Percentiles rank a stretch among this genome's conserved stretches.
These are phyloP conservation scores for Cucurbita maxima DNA, from an alignment of 306 rosid species.

Conservation along the genomic window DNA sequence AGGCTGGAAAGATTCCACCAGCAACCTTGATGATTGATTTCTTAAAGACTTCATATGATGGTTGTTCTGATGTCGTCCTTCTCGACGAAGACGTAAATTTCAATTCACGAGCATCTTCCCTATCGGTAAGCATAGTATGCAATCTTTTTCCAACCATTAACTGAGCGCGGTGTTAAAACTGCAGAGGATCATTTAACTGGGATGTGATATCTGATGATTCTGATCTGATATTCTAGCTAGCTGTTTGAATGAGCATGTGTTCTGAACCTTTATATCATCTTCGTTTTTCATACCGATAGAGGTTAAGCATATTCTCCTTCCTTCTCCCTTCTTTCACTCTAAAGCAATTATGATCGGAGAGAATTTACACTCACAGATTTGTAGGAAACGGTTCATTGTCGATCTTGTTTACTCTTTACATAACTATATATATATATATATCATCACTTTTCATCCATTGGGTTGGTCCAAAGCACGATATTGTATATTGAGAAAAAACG, in stretches of 20 bases:
- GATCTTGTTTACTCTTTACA: too few relatives aligned
- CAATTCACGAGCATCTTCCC: constrained; percentile 3
- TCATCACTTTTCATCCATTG: not conserved
- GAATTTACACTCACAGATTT: too few relatives aligned
- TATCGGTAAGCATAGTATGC: not conserved
- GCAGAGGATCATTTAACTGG: not conserved
- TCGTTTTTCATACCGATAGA: not conserved
- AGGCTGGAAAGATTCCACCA: constrained; percentile 66
- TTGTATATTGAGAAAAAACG: not conserved
- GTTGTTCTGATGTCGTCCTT: constrained; percentile 54
- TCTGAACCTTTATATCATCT: not conserved
- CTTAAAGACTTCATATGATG: constrained; percentile 48
- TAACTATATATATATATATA: not conserved
- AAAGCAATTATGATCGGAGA: too few relatives aligned
- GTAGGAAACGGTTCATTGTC: too few relatives aligned
- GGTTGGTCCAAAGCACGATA: not conserved
- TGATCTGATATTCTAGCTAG: not conserved
- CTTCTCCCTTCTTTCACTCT: too few relatives aligned
- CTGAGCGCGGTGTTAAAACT: not conserved
- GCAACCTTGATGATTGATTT: constrained; percentile 52
- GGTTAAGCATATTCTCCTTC: too few relatives aligned
- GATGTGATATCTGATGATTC: not conserved
- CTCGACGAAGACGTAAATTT: constrained; percentile 8
- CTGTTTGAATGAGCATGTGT: not conserved
- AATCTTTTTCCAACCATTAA: not conserved